Evolutionary conservation across 306 rosid species (phyloP).

Genomic region (Castanea mollissima): DNA sequence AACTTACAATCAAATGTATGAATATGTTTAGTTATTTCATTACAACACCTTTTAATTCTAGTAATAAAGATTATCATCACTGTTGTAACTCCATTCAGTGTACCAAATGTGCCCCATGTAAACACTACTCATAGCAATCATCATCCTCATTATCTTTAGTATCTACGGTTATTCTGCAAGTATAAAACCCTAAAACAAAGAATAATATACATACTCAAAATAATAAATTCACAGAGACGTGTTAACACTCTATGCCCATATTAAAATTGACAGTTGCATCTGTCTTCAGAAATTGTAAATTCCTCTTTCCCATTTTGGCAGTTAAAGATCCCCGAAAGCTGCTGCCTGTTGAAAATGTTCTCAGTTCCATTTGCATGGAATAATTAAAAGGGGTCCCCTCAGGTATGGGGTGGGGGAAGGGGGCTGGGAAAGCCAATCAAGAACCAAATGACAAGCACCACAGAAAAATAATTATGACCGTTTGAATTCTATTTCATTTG

Average conservation of each 20-base stretch:
- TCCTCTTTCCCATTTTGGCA: not conserved
- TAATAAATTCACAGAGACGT: not conserved
- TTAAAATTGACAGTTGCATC: not conserved
- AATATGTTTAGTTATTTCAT: too few relatives aligned
- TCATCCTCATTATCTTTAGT: too few relatives aligned
- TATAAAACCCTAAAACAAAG: not conserved
- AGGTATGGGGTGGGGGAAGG: not conserved
- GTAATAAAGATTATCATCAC: too few relatives aligned
- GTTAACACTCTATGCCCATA: not conserved
- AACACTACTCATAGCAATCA: too few relatives aligned
- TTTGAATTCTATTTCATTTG: not conserved
- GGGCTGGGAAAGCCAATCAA: not conserved
- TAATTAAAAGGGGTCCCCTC: not conserved
- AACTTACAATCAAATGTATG: too few relatives aligned
- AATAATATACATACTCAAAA: not conserved
- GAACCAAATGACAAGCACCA: not conserved
- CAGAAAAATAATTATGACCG: not conserved
- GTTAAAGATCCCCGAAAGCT: not conserved
- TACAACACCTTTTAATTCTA: too few relatives aligned
- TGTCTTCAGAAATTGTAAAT: not conserved
- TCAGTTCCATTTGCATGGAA: not conserved
- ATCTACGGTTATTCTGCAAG: not conserved
- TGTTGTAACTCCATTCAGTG: too few relatives aligned
- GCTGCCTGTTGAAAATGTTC: not conserved
- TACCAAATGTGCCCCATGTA: too few relatives aligned